Conservation (phyloP, 2,329 filamentous ascomycete species). For the Cladosporium austrohemisphaericum region DNA sequence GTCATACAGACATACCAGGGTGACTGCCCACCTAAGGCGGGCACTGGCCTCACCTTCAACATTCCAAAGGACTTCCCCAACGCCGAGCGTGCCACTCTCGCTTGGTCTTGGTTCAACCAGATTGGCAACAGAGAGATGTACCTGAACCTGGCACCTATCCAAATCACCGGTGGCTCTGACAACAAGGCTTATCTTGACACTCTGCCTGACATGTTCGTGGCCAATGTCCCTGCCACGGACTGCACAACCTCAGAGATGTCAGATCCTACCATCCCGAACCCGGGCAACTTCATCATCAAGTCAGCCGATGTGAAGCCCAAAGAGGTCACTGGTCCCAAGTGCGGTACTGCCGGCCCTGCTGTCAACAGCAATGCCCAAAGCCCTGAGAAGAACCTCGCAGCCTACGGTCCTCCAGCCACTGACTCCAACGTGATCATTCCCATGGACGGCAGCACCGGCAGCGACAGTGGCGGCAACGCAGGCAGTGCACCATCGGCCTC, state of each 20-base stretch:
- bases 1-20: conserved; percentile 86
- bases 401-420: background rate
- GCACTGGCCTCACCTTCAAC: conserved; percentile 53
- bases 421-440: conserved; percentile 1
- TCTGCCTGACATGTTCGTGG: conserved; percentile 67
- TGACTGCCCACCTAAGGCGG: conserved; percentile 68
- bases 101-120: conserved; percentile 86
- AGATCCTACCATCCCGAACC: conserved; percentile 59
- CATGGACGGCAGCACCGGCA: background rate
- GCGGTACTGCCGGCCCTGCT: conserved; percentile 19
- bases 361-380: background rate
- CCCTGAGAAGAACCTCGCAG: background rate
- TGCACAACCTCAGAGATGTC: conserved; percentile 53
- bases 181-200: conserved; percentile 50
- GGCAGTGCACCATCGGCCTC: background rate
- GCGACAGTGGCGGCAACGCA: background rate
- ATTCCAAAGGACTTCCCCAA: conserved; percentile 70
- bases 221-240: conserved; percentile 55
- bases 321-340: conserved; percentile 20
- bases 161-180: conserved; percentile 50
- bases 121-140: conserved; percentile 92
- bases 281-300: conserved; percentile 42
- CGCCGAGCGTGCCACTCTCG: conserved; percentile 67
- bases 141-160: conserved; percentile 85
- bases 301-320: conserved; percentile 4